A percentile compares a stretch with the other conserved stretches of the same genome.
Conservation (phyloP, 305 asterid genomes). For the Galium porrigens region DNA sequence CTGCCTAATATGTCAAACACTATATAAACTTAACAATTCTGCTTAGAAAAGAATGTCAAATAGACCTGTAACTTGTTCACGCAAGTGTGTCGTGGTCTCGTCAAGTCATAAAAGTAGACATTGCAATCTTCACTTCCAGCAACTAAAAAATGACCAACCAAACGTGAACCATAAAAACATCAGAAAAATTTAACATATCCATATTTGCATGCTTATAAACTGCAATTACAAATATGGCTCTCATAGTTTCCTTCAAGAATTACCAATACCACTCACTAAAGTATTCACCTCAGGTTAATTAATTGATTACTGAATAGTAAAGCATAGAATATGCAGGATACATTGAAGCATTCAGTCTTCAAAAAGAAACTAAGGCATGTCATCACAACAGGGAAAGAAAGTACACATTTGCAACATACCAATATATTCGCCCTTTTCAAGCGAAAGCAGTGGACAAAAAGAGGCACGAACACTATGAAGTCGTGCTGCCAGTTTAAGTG, state of each 20-base stretch:
- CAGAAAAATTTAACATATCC: constrained; percentile 9
- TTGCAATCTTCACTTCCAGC: constrained; percentile 93
- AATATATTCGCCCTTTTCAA: constrained; percentile 89
- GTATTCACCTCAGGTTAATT: not conserved
- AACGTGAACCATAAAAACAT: constrained; percentile 9
- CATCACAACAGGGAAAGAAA: not conserved
- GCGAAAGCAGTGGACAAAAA: constrained; percentile 93
- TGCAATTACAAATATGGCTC: not conserved
- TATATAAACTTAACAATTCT: not conserved
- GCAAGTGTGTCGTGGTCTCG: constrained; percentile 72
- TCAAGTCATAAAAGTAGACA: constrained; percentile 87
- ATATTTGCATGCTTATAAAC: not conserved
- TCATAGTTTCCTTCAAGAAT: not conserved
- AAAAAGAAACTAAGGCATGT: not conserved
- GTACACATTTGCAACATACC: constrained; percentile 25
- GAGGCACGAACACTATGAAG: constrained; percentile 80
- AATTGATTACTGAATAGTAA: not conserved
- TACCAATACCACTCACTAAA: not conserved
- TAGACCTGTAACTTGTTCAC: constrained; percentile 88
- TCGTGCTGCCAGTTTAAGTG: constrained; percentile 71
- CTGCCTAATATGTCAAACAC: not conserved
- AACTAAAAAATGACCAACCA: constrained; percentile 31
- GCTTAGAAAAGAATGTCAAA: constrained; percentile 1
- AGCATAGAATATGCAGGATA: not conserved
- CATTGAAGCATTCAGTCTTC: not conserved